Percentiles rank a stretch among this genome's conserved stretches.
Conservation (phyloP, 352 stramenopile genomes). For the Globisporangium carolinianum region DNA sequence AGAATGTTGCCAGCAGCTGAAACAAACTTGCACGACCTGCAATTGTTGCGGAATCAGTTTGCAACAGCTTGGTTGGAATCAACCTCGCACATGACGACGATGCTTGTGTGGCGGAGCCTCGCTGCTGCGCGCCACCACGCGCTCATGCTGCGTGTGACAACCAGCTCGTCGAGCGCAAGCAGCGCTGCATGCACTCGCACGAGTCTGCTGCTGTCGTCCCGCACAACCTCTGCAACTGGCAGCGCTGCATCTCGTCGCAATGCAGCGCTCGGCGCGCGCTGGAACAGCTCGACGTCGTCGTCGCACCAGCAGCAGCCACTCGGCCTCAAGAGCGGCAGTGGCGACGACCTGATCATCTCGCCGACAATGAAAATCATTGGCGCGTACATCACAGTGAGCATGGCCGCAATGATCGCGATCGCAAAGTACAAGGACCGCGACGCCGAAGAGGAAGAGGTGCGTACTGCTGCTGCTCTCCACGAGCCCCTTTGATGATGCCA, state of each 20-base stretch:
- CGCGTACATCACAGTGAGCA: conserved; percentile 45
- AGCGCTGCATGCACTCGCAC: not conserved
- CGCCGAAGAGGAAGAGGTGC: conserved; percentile 43
- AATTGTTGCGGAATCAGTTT: too few relatives aligned
- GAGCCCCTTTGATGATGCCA: not conserved
- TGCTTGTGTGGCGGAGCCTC: not conserved
- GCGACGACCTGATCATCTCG: conserved; percentile 21
- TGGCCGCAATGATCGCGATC: conserved; percentile 49
- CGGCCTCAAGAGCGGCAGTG: conserved; percentile 33
- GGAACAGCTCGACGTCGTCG: conserved; percentile 13
- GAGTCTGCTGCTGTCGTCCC: not conserved
- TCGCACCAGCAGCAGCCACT: conserved; percentile 13
- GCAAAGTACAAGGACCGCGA: conserved; percentile 56
- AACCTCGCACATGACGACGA: not conserved
- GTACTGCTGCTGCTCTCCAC: not conserved
- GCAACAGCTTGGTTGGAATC: too few relatives aligned
- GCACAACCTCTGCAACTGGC: not conserved
- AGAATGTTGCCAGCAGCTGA: not conserved
- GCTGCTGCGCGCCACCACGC: not conserved
- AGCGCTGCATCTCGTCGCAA: not conserved
- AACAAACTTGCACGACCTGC: not conserved
- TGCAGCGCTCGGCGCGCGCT: conserved; percentile 4
- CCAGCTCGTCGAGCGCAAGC: not conserved
- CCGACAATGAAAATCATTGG: conserved; percentile 48
- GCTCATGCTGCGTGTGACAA: not conserved